A percentile compares a stretch with the other conserved stretches of the same genome.
These are phyloP conservation scores for Hypoxylon trugodes DNA, from an alignment of 495 filamentous ascomycete species.

Conservation along the genomic window DNA sequence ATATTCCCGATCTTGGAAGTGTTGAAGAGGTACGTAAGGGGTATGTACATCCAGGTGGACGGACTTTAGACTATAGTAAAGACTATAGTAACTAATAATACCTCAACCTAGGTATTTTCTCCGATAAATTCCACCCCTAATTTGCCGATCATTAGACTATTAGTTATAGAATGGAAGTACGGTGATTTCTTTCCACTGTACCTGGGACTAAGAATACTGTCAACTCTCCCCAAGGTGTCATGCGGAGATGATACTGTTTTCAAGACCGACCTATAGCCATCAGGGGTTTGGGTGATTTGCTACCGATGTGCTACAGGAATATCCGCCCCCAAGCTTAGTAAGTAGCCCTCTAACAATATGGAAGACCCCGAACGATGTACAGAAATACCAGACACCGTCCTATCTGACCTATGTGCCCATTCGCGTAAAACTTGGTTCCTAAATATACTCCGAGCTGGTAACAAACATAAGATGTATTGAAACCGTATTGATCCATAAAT, in stretches of 20 bases:
- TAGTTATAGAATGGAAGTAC: neutral
- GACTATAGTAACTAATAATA: too few species aligned
- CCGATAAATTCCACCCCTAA: neutral
- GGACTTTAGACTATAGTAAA: too few species aligned
- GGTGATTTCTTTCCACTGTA: neutral
- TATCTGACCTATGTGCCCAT: constrained; percentile 16
- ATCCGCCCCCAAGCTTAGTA: constrained; percentile 3
- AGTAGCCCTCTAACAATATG: constrained; percentile 11
- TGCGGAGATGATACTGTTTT: constrained; percentile 12
- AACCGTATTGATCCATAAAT: neutral
- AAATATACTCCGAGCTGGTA: constrained; percentile 6
- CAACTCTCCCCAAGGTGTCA: neutral
- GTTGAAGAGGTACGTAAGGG: constrained; percentile 7
- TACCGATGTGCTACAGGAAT: constrained; percentile 1
- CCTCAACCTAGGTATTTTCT: too few species aligned
- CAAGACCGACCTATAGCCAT: neutral
- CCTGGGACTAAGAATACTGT: neutral
- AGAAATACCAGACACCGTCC: constrained; percentile 15
- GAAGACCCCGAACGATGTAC: constrained; percentile 14
- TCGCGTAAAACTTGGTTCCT: neutral
- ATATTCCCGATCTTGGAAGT: constrained; percentile 12
- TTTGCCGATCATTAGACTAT: neutral
- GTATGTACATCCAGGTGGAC: neutral
- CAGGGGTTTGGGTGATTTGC: neutral
- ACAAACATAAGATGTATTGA: neutral